These are phyloP conservation scores for Cordyceps militaris DNA, from an alignment of 2,329 filamentous ascomycete genomes.

Conservation along the genomic window DNA sequence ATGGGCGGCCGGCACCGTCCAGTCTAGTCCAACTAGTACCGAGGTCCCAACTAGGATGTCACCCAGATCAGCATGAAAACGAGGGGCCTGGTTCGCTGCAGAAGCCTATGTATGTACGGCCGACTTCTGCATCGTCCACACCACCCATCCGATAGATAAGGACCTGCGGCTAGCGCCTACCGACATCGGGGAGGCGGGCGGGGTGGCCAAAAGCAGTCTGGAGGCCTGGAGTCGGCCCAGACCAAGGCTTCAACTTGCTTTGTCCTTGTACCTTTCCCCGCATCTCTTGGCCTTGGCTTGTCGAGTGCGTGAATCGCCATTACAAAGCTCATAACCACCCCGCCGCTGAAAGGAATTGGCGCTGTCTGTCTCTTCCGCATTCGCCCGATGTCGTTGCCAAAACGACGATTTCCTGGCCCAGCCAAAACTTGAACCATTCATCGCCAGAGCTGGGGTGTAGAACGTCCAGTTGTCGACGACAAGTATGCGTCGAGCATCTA, in stretches of 20 bases:
- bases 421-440: too few relatives aligned
- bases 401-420: too few relatives aligned
- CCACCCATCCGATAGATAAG: constrained; percentile 7
- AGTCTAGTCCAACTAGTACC: background rate
- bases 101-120: too few relatives aligned
- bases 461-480: background rate
- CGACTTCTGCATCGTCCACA: background rate
- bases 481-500: too few relatives aligned
- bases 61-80: background rate
- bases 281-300: too few relatives aligned
- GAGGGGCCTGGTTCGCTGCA: background rate
- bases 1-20: background rate
- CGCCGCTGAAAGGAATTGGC: too few relatives aligned
- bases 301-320: too few relatives aligned
- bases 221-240: background rate
- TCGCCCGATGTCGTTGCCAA: too few relatives aligned
- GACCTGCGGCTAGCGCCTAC: background rate
- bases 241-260: background rate
- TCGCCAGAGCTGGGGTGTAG: background rate
- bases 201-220: background rate
- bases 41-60: constrained; percentile 3
- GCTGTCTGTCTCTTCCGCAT: too few relatives aligned
- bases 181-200: constrained; percentile 1
- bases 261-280: too few relatives aligned
- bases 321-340: too few relatives aligned